Evolutionary conservation across 1,284 basidiomycete species (phyloP), one percentile per base, ranked within the genome.

Genomic region (Cutaneotrichosporon dermatis): DNA sequence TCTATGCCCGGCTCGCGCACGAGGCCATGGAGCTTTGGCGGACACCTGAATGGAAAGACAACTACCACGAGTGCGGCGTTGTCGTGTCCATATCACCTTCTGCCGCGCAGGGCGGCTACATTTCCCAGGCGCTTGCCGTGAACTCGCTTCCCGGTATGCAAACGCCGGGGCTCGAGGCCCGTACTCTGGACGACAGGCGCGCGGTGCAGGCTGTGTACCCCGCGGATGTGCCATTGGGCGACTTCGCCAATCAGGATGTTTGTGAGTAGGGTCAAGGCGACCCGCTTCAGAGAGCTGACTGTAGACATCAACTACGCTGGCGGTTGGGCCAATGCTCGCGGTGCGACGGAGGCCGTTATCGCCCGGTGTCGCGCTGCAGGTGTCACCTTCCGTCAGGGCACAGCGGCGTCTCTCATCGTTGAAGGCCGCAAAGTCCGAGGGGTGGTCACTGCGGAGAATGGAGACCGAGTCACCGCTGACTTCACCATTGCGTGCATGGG

Each of bases 251-350:
- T n/a, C 59, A 64, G 46, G 86, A 85, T 0, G 65, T 62, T 13
- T 92, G 59, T 61, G 37, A 51, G 59, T 61, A 51, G n/a, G 4
- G 10, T 12, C n/a, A 16, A 16, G 11, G n/a, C 37, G 37, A 25
- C 25, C 25, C 25, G 25, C 25, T 25, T 25, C 25, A 25, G 25
- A 25, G 4, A 9, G 40, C 53, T 59, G 36, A 59, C 51, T 6
- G 12, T 13, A 60, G 59, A 88, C 70, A 70, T 89, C 55, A 92
- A 91, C 69, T 78, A 77, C 2, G 85, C 89, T 48, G 85, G 87
- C 1, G 91, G 91, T 4, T 94, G 91, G 91, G 88, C 84, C 1
- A 80, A 86, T 68, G 88, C 91, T 1, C 79, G 83, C 3, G 82
- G 85, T 65, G 89, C 86, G 2, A 73, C 90, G 6, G 65, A 76